Evolutionary conservation across 2,329 filamentous ascomycete species (phyloP), one percentile per base, ranked within the genome.

Genomic region (Fusarium torreyae): DNA sequence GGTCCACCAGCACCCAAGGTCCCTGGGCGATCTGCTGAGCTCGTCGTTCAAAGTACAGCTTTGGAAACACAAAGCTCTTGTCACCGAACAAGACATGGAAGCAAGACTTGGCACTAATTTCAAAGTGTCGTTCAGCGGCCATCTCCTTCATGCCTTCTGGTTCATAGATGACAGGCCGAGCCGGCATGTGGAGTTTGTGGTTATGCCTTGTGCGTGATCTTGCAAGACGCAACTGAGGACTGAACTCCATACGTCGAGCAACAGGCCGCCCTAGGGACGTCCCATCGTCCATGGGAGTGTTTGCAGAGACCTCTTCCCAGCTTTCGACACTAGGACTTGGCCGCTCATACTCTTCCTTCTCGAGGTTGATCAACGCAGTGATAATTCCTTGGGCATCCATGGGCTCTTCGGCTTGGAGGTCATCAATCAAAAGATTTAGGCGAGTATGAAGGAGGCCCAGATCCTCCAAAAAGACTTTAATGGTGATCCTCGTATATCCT

Each of bases 51-150:
- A 93, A 91, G 77, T 98, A 95, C 31, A 98, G 85, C 75, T 95
- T 90, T 73, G 96, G 94, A 81, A 98, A 99, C 39, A 98, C 91
- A 34, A 94, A 93, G 77, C 93, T 97, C 81, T 95, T 97, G 79
- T 99, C 96, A 38, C 96, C 96, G 79, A 98, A 99, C 52, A 99
- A 87, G 17, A 98, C 93, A 76, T 98, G 95, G 79, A 98, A 99
- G 60, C 97, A 89, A 0, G 93, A 94, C 79, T 99, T 98, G 46
- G 96, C 92, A 67, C 93, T 97, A 64, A 98, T 91, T 70, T 97
- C 92, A 77, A 97, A 97, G 69, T 94, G 88, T 65, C 92, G 89
- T 77, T 97, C 93, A 1, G 92, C 88, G 9, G 91, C 91, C 70
- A 91, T 87, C 68, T 88, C 86, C 53, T 91, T 88, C 88, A 97